Percentiles rank a stretch among this genome's conserved stretches.
Evolutionary conservation across 371 early-diverging fungal genomes (phyloP).

Genomic region (Zancudomyces culisetae): DNA sequence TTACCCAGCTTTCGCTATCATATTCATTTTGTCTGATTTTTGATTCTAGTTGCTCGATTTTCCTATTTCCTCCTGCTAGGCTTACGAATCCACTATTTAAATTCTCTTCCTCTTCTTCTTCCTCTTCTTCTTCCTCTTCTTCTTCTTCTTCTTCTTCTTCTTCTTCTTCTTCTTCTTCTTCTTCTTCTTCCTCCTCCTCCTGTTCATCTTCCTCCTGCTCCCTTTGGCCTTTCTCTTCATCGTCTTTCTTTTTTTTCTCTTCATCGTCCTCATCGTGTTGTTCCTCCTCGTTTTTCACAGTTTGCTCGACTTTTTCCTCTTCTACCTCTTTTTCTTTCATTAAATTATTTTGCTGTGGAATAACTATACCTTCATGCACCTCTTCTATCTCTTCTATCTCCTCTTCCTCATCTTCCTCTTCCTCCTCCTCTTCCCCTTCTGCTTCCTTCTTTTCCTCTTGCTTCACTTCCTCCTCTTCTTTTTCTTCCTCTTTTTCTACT

Average conservation of each 20-base stretch:
- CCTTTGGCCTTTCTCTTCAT: neutral
- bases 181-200: neutral
- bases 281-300: neutral
- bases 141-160: neutral
- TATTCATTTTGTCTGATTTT: neutral
- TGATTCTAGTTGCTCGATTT: neutral
- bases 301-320: neutral
- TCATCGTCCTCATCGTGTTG: neutral
- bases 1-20: slow-evolving; percentile 50
- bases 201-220: neutral
- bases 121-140: neutral
- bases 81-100: neutral
- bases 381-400: neutral
- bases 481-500: neutral
- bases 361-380: neutral
- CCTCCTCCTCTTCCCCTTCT: neutral
- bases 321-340: neutral
- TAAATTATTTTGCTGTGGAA: too few species aligned
- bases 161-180: neutral
- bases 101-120: neutral
- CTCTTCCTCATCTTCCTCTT: neutral
- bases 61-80: neutral
- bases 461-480: neutral
- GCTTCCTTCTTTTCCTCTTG: neutral
- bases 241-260: neutral